Evolutionary conservation across 495 filamentous ascomycete species (phyloP).

Genomic region (Hypoxylon cercidicola): DNA sequence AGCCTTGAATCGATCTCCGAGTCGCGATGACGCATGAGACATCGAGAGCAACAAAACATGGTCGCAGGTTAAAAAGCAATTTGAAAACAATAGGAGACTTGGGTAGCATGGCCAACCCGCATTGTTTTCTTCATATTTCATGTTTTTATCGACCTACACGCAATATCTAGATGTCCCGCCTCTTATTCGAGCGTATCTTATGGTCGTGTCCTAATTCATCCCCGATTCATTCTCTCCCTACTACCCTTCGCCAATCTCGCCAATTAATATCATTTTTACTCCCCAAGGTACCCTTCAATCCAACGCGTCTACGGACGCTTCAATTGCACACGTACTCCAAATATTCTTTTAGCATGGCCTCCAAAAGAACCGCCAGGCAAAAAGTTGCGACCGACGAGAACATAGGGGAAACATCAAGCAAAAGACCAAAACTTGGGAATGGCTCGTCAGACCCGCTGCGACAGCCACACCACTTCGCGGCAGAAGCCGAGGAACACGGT

Average conservation of each 20-base stretch:
- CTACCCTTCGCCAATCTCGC: not conserved
- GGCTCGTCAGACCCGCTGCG: conserved; percentile 45
- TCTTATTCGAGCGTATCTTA: not conserved
- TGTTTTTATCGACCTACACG: not conserved
- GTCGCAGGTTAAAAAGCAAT: not conserved
- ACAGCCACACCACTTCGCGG: conserved; percentile 53
- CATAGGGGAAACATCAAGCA: conserved; percentile 20
- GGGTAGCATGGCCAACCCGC: not conserved
- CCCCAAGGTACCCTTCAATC: not conserved
- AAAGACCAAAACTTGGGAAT: conserved; percentile 40
- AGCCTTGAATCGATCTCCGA: conserved; percentile 21
- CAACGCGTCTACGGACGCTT: not conserved
- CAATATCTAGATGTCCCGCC: not conserved
- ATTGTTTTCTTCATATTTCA: not conserved
- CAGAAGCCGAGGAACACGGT: conserved; percentile 69
- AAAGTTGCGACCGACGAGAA: conserved; percentile 25
- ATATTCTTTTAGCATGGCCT: conserved; percentile 26
- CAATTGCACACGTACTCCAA: not conserved
- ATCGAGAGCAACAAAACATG: conserved; percentile 8
- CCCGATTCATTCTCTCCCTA: not conserved
- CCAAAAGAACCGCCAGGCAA: conserved; percentile 36
- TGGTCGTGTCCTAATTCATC: not conserved
- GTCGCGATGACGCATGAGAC: conserved; percentile 31
- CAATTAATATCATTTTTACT: not conserved
- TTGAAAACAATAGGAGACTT: conserved; percentile 3